phyloP scores from a whole-genome alignment of 1,284 basidiomycete genomes.

The Tilletia horrida region DNA sequence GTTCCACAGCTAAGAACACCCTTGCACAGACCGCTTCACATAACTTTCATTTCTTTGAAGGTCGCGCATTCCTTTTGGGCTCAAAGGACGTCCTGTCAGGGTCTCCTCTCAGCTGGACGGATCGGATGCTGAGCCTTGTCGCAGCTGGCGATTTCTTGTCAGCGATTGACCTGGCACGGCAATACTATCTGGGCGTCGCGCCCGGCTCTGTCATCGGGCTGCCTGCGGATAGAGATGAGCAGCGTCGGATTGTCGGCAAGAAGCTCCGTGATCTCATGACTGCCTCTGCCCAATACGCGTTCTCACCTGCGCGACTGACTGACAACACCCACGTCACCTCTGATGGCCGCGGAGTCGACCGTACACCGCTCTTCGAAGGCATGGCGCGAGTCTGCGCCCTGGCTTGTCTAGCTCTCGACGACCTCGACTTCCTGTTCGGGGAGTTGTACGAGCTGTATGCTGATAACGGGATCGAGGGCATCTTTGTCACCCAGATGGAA shows the following conservation, averaged over 20 bases:
- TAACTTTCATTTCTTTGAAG: slow-evolving; percentile 77
- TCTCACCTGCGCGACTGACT: slow-evolving; percentile 87
- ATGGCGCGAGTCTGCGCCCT: slow-evolving; percentile 77
- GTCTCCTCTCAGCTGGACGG: slow-evolving; percentile 89
- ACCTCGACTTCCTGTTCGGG: slow-evolving; percentile 83
- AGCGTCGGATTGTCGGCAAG: slow-evolving; percentile 68
- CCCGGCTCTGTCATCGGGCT: slow-evolving; percentile 85
- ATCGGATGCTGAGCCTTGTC: slow-evolving; percentile 79
- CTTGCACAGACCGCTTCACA: slow-evolving; percentile 58
- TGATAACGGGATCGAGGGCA: slow-evolving; percentile 76
- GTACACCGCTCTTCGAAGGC: slow-evolving; percentile 82
- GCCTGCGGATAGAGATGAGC: slow-evolving; percentile 65
- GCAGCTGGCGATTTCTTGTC: slow-evolving; percentile 80
- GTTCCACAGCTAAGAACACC: slow-evolving; percentile 44
- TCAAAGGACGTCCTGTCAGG: slow-evolving; percentile 69
- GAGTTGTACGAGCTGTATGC: slow-evolving; percentile 88
- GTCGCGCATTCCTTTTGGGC: slow-evolving; percentile 78
- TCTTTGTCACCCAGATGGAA: slow-evolving; percentile 81
- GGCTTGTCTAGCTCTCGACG: slow-evolving; percentile 75
- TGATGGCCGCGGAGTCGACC: slow-evolving; percentile 84
- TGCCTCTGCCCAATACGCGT: slow-evolving; percentile 82
- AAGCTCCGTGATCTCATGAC: slow-evolving; percentile 78
- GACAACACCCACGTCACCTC: slow-evolving; percentile 78
- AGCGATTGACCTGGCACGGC: slow-evolving; percentile 79
- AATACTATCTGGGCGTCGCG: slow-evolving; percentile 77